phyloP scores from a whole-genome alignment of 345 rosid genomes.

The Theobroma cacao region DNA sequence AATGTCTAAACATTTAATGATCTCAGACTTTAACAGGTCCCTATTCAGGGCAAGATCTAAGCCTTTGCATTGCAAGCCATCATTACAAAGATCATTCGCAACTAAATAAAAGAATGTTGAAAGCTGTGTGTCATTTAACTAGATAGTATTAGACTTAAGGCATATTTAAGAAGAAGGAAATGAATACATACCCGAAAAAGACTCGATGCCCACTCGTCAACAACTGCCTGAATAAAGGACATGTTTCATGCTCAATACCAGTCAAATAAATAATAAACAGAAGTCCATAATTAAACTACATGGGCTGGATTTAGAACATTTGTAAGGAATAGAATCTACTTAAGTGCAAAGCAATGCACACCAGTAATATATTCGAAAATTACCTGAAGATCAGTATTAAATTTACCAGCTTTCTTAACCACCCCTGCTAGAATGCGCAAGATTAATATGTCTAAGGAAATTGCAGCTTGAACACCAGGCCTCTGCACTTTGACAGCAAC shows the following conservation, averaged over 20 bases:
- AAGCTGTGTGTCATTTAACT: not conserved
- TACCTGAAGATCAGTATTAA: slow-evolving; percentile 89
- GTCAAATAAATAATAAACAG: not conserved
- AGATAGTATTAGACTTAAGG: not conserved
- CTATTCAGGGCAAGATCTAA: not conserved
- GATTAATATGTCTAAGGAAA: slow-evolving; percentile 83
- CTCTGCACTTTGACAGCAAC: slow-evolving; percentile 96
- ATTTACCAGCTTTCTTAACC: slow-evolving; percentile 59
- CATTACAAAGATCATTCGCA: not conserved
- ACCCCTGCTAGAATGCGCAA: slow-evolving; percentile 75
- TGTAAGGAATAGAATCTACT: not conserved
- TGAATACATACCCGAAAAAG: slow-evolving; percentile 69
- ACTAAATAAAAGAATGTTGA: not conserved
- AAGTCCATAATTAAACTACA: not conserved
- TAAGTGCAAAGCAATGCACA: not conserved
- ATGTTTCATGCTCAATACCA: slow-evolving; percentile 19
- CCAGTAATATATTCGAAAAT: slow-evolving; percentile 13
- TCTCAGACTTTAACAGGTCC: not conserved
- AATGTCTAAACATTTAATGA: not conserved
- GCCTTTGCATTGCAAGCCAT: not conserved
- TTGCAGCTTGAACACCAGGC: slow-evolving; percentile 94
- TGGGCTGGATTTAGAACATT: not conserved
- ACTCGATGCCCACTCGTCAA: slow-evolving; percentile 97
- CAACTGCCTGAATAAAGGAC: slow-evolving; percentile 67
- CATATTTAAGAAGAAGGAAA: slow-evolving; percentile 7